Conservation (phyloP, 345 rosid species). For the Mangifera indica region DNA sequence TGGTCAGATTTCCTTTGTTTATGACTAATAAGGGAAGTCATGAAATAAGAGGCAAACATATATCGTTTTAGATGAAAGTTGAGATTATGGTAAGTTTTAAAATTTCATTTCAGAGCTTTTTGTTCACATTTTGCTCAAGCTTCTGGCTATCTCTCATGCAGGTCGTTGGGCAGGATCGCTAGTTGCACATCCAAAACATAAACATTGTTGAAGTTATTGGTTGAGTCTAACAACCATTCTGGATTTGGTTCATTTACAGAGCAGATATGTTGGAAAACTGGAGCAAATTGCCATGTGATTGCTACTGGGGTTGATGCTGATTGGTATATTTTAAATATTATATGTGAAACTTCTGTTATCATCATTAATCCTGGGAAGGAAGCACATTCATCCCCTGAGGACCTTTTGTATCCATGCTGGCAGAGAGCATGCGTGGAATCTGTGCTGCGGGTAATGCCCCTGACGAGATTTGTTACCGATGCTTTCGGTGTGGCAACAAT, state of each 20-base stretch:
- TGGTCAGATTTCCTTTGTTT: background rate
- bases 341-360: constrained; percentile 23
- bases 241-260: background rate
- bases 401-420: constrained; percentile 93
- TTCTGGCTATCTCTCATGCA: constrained; percentile 14
- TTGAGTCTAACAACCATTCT: background rate
- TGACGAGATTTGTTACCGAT: constrained; percentile 87
- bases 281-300: constrained; percentile 11
- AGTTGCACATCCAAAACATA: constrained; percentile 31
- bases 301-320: constrained; percentile 15
- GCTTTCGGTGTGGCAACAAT: constrained; percentile 97
- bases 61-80: background rate
- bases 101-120: constrained; percentile 9
- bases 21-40: background rate
- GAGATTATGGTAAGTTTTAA: constrained; percentile 1
- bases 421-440: constrained; percentile 98
- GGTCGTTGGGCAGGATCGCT: constrained; percentile 32
- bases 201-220: constrained; percentile 31
- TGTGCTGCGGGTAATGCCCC: constrained; percentile 99
- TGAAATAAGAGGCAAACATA: background rate
- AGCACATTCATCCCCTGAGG: constrained; percentile 40
- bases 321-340: constrained; percentile 15
- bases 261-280: background rate
- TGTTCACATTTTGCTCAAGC: background rate
- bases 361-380: constrained; percentile 35